Evolutionary conservation across 2,329 filamentous ascomycete species (phyloP).

Genomic region (Colletotrichum chrysophilum): DNA sequence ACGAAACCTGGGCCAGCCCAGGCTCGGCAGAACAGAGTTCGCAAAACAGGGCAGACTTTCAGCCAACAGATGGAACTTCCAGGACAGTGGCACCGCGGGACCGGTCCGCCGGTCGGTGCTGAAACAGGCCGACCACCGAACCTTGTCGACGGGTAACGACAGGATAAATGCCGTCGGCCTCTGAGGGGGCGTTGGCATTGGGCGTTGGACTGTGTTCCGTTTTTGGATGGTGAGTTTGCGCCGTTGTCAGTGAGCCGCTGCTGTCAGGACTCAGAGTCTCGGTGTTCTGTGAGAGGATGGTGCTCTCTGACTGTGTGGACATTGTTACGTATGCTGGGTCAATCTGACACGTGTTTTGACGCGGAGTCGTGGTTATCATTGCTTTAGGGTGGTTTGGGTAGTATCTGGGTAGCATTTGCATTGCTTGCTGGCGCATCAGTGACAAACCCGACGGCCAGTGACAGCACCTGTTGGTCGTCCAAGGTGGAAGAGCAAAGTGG

Average conservation of each 20-base stretch:
- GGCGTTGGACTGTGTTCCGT: background rate
- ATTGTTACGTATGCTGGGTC: background rate
- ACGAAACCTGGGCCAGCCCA: constrained; percentile 4
- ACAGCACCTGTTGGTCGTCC: background rate
- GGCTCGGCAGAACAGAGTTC: background rate
- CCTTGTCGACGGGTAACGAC: constrained; percentile 4
- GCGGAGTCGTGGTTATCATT: background rate
- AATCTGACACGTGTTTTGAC: constrained; percentile 1
- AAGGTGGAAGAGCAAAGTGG: background rate
- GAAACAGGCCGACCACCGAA: constrained; percentile 12
- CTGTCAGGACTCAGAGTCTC: background rate
- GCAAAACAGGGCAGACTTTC: constrained; percentile 1
- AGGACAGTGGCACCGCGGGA: constrained; percentile 10
- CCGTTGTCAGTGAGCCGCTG: background rate
- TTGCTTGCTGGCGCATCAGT: background rate
- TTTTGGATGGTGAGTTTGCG: background rate
- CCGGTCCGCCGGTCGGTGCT: constrained; percentile 10
- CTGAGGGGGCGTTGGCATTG: background rate
- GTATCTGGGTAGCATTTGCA: background rate
- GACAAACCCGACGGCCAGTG: background rate
- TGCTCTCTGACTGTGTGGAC: background rate
- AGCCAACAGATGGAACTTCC: background rate
- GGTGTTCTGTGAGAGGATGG: background rate
- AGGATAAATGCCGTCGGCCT: background rate
- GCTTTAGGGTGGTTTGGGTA: background rate